Base-by-base conservation (phyloP, 768 basidiomycete genomes). In the Galerina sulciceps region DNA sequence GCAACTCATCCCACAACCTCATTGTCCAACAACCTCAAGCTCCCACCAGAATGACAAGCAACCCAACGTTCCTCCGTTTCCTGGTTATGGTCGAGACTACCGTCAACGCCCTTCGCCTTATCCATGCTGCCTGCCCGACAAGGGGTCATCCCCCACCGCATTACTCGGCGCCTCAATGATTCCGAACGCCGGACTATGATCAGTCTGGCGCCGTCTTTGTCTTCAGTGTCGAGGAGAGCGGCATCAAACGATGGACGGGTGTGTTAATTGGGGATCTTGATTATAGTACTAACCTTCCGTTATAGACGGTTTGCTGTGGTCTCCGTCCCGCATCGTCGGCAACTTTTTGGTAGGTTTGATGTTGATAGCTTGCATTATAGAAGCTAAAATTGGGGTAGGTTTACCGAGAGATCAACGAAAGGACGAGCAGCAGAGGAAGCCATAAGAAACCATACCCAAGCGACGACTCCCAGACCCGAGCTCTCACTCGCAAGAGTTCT, bases 181-280 rank as follows among this genome's bases (percentile, higher is more conserved):
- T 79, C 86, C n/a, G 91, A 95, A 67, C 83, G 88, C 34, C 75
- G 76, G 69, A 81, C 71, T 49, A 90, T 85, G 84, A 84, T 85
- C 70, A 82, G 68, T 80, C 81, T 36, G 84, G 84, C 10, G 90
- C 92, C 47, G 86, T 94, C 14, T 95, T 93, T 69, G 87, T 95
- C 49, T 95, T 93, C 75, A 90, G 90, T 69, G 92, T 93, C 67
- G 88, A 91, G 65, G 91, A 93, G 69, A 91, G 90, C 68, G 90
- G 90, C 11, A 94, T 95, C 73, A 93, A 91, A 71, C 81, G 92
- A 14, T 93, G 92, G 89, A 95, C 93, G 35, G 93, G 88, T 75
- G 61, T 54, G 72, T 55, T 40, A 44, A 44, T 52, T 26, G 23
- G 11, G 47, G 34, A 48, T 61, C 43, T 34, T 50, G 41, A 57